A percentile compares a stretch with the other conserved stretches of the same genome.
Conservation (phyloP, 1,284 basidiomycete species). For the Austroboletus niveus region DNA sequence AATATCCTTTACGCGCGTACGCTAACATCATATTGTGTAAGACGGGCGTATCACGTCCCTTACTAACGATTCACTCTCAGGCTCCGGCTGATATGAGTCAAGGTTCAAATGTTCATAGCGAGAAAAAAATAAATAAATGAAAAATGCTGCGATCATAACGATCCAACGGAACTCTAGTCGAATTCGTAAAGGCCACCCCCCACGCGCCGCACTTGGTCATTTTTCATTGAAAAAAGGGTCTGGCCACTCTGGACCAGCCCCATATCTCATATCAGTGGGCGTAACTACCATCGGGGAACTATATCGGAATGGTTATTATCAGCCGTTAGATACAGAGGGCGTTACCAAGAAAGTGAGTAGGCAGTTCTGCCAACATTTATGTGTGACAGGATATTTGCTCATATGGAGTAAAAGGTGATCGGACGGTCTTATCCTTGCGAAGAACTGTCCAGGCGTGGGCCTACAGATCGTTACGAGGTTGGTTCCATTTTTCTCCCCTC, state of each 20-base stretch:
- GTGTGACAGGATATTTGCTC: not conserved
- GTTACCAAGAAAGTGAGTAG: slow-evolving; percentile 9
- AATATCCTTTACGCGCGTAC: too few species aligned
- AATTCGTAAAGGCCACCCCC: slow-evolving; percentile 4
- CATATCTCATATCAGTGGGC: slow-evolving; percentile 17
- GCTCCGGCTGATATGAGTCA: slow-evolving; percentile 9
- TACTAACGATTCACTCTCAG: slow-evolving; percentile 2
- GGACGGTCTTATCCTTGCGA: slow-evolving; percentile 1
- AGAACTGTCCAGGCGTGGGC: not conserved
- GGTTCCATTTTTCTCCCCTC: slow-evolving; percentile 1
- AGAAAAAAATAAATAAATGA: slow-evolving; percentile 8
- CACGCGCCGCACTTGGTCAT: slow-evolving; percentile 20
- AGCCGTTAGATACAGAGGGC: slow-evolving; percentile 4
- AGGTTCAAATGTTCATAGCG: slow-evolving; percentile 7
- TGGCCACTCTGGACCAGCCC: slow-evolving; percentile 3
- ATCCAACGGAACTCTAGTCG: slow-evolving; percentile 19
- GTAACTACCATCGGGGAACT: slow-evolving; percentile 4
- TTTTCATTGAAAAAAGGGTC: slow-evolving; percentile 24
- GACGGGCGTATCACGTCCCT: not conserved
- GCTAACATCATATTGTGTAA: not conserved
- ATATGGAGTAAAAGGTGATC: slow-evolving; percentile 13
- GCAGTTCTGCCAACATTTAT: not conserved
- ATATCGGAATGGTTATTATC: slow-evolving; percentile 7
- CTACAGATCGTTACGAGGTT: slow-evolving; percentile 1
- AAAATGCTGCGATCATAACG: slow-evolving; percentile 25